These are phyloP conservation scores for Pleurozium schreberi DNA, from an alignment of 225 moss, liverwort and hornwort genomes.

Conservation along the genomic window DNA sequence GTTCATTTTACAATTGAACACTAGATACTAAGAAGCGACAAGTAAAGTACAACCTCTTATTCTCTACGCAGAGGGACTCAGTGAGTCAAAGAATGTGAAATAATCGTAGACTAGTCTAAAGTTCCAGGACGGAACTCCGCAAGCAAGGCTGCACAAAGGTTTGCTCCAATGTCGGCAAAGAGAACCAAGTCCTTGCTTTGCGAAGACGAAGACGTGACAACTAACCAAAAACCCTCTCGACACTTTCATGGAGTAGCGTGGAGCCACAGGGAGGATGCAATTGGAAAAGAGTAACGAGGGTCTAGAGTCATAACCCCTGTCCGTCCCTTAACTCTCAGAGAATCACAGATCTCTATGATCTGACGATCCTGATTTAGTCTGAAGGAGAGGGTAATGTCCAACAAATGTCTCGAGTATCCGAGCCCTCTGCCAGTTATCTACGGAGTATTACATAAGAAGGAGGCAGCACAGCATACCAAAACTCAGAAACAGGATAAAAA, in stretches of 20 bases:
- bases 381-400: neutral
- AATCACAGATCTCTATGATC: neutral
- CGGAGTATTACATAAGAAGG: neutral
- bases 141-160: neutral
- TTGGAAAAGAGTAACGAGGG: neutral
- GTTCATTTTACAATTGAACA: neutral
- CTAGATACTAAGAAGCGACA: neutral
- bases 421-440: neutral
- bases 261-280: neutral
- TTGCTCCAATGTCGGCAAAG: neutral
- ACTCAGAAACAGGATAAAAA: neutral
- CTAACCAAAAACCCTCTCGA: neutral
- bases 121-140: neutral
- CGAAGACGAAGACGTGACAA: neutral
- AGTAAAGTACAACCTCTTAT: neutral
- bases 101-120: neutral
- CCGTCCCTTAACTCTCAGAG: neutral
- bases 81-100: slow-evolving; percentile 17
- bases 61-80: slow-evolving; percentile 5
- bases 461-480: neutral
- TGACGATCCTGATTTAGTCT: neutral
- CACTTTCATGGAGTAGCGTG: neutral
- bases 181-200: neutral
- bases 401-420: neutral
- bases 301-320: neutral